Evolutionary conservation across 108 stramenopile species (phyloP).

Genomic region (Mediolabrus comicus): DNA sequence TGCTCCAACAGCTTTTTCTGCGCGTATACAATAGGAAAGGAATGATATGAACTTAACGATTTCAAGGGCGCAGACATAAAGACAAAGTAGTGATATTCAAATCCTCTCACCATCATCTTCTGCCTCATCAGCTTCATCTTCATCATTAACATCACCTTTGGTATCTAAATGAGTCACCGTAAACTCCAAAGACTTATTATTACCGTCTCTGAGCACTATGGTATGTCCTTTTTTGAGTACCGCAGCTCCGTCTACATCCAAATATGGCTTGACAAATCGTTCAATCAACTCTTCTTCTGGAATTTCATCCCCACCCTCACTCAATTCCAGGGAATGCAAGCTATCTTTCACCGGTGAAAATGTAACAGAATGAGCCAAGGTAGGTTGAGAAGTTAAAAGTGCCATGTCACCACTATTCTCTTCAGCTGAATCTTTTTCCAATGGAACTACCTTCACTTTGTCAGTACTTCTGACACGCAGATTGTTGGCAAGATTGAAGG

Average conservation of each 20-base stretch:
- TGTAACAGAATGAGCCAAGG: conserved; percentile 57
- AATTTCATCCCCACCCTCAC: conserved; percentile 75
- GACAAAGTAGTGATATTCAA: neutral
- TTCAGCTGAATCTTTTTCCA: conserved; percentile 25
- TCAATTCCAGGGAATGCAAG: conserved; percentile 44
- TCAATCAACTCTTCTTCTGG: conserved; percentile 65
- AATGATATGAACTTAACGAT: neutral
- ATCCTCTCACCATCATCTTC: conserved; percentile 21
- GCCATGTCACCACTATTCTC: conserved; percentile 71
- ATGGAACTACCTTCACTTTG: conserved; percentile 68
- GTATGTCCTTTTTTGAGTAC: conserved; percentile 65
- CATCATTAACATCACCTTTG: conserved; percentile 41
- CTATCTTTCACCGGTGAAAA: conserved; percentile 82
- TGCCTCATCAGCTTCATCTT: conserved; percentile 30
- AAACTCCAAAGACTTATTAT: conserved; percentile 67
- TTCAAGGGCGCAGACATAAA: neutral
- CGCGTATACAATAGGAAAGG: neutral
- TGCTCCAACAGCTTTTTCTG: conserved; percentile 54
- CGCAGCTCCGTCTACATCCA: conserved; percentile 51
- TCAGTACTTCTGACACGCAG: conserved; percentile 75
- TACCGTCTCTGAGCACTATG: conserved; percentile 59
- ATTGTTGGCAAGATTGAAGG: conserved; percentile 69
- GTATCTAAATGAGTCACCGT: conserved; percentile 66
- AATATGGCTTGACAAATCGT: conserved; percentile 76
- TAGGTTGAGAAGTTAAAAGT: conserved; percentile 44